phyloP scores from a whole-genome alignment of 306 rosid genomes.

The Abrus precatorius region DNA sequence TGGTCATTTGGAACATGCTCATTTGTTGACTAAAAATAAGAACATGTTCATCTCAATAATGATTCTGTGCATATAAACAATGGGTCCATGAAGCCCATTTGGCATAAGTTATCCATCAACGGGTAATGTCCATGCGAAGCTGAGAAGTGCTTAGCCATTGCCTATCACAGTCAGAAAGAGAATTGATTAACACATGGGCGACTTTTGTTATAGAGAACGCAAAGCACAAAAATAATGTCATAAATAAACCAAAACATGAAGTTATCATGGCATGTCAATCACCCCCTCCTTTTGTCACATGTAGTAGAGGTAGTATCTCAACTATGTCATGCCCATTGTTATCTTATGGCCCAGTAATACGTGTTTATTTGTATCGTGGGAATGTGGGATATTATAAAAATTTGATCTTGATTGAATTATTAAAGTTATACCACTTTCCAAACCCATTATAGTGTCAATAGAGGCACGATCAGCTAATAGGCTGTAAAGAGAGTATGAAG shows the following conservation, averaged over 20 bases:
- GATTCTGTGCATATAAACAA: not conserved
- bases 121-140: not conserved
- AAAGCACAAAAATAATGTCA: slow-evolving; percentile 27
- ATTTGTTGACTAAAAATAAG: no score
- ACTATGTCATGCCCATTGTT: not conserved
- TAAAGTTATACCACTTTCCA: slow-evolving; percentile 44
- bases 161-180: not conserved
- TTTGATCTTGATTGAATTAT: slow-evolving; percentile 25
- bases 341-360: slow-evolving; percentile 10
- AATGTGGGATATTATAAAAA: slow-evolving; percentile 36
- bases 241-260: slow-evolving; percentile 38
- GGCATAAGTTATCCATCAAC: not conserved
- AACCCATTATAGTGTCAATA: not conserved
- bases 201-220: not conserved
- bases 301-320: slow-evolving; percentile 1
- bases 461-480: slow-evolving; percentile 19
- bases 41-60: not conserved
- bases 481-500: slow-evolving; percentile 47
- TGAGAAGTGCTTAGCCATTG: not conserved
- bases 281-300: slow-evolving; percentile 39
- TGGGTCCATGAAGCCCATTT: slow-evolving; percentile 5
- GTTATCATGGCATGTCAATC: slow-evolving; percentile 52
- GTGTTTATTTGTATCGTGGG: slow-evolving; percentile 22
- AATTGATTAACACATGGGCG: not conserved
- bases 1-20: no score